phyloP scores from a whole-genome alignment of 176 grass and related monocot species.

The Musa beccarii region DNA sequence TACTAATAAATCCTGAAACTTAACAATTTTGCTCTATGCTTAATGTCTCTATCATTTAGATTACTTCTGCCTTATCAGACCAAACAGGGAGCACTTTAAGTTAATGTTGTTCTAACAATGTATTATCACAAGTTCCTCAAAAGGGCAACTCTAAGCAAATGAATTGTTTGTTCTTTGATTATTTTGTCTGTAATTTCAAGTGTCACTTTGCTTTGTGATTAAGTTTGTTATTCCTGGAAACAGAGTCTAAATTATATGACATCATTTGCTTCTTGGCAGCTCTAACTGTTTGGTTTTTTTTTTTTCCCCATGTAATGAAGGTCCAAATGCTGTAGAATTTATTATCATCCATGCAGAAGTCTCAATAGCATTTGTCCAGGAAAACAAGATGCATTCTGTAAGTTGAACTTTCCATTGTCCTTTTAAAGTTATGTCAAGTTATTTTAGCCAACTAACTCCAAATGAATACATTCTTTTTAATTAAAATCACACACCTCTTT shows the following conservation, averaged over 20 bases:
- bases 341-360: conserved; percentile 84
- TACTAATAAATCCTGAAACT: too few relatives aligned
- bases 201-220: too few relatives aligned
- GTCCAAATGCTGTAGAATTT: conserved; percentile 90
- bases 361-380: conserved; percentile 81
- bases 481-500: neutral
- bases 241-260: neutral
- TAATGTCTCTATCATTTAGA: neutral
- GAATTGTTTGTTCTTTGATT: too few relatives aligned
- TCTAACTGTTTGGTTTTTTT: neutral
- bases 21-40: neutral
- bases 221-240: neutral
- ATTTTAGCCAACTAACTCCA: neutral
- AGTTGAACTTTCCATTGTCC: conserved; percentile 17
- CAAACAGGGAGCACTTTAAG: too few relatives aligned
- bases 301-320: conserved; percentile 24
- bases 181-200: too few relatives aligned
- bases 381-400: conserved; percentile 85
- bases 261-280: neutral
- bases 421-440: neutral
- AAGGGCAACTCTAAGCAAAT: too few relatives aligned
- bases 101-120: too few relatives aligned
- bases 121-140: too few relatives aligned
- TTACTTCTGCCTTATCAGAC: too few relatives aligned
- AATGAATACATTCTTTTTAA: neutral